Base-by-base conservation (phyloP, 805 yeast species). In the Teunomyces barrocoloradensis region DNA sequence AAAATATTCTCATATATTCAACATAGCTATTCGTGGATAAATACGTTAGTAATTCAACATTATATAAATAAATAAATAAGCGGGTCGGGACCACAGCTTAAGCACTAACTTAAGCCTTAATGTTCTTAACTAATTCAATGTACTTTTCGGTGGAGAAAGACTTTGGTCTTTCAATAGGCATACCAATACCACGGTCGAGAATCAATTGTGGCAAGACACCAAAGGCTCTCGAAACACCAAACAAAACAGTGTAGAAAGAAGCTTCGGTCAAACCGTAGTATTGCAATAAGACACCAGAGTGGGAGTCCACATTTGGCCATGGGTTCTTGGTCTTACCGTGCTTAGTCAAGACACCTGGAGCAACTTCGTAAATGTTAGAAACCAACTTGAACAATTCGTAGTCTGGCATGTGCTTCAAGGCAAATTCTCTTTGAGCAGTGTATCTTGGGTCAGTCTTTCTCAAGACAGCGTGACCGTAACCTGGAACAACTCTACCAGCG, bases 301-400 rank as follows among this genome's bases (percentile, higher is more conserved):
- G 80, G 38, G 90, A 82, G 69, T 87, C 94, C 53, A 87, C 94
- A 64, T 87, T 87, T 52, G 94, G 94, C 78, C 78, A 84, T 53
- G 94, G 94, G 75, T 87, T 87, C 75, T 85, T 83, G 64, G 91
- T 85, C 76, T 87, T 87, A 50, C 94, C 92, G 70, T 87, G 92
- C 70, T 82, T 70, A 54, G 79, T 81, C 60, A 87, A 73, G 37
- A 87, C 91, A 50, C 77, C 79, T 47, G 94, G 92, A 29, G 90
- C 92, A 51, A 86, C 78, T 58, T 80, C 75, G 60, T 84, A 82
- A 49, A 85, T 71, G 66, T 78, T 76, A 54, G 80, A 73, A 56
- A 87, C 91, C 58, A 87, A 75, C 65, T 79, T 73, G 75, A 84
- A 84, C 60, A 82, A 74, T 44, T 77, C 79, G 65, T 85, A 85